phyloP scores from a whole-genome alignment of 2,329 filamentous ascomycete genomes.

The Tolypocladium pustulatum region DNA sequence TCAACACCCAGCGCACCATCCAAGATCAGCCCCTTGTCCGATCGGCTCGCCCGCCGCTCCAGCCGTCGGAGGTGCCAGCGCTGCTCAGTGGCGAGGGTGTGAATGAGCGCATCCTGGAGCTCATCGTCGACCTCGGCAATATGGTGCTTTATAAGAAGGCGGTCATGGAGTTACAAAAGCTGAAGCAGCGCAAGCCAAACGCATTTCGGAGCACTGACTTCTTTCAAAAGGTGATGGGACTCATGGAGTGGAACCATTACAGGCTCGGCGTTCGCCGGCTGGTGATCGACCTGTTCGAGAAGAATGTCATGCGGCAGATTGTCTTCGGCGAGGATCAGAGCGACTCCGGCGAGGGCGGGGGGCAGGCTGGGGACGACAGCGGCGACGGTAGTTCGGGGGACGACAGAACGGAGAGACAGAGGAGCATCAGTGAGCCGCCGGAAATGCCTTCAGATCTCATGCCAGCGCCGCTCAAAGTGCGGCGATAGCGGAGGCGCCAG shows the following conservation, averaged over 20 bases:
- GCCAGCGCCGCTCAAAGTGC: conserved; percentile 22
- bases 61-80: conserved; percentile 27
- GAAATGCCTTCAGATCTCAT: conserved; percentile 22
- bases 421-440: conserved; percentile 37
- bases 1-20: conserved; percentile 42
- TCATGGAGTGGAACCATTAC: conserved; percentile 85
- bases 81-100: conserved; percentile 51
- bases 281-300: conserved; percentile 90
- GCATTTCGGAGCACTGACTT: conserved; percentile 68
- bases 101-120: conserved; percentile 71
- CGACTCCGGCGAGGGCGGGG: conserved; percentile 44
- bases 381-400: conserved; percentile 34
- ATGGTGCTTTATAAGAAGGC: conserved; percentile 86
- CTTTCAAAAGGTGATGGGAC: conserved; percentile 74
- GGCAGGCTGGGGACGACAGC: conserved; percentile 55
- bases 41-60: conserved; percentile 29
- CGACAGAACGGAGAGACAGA: conserved; percentile 46
- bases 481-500: conserved; percentile 6
- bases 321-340: conserved; percentile 63
- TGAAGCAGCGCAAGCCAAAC: conserved; percentile 64
- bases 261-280: conserved; percentile 78
- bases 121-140: conserved; percentile 83
- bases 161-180: conserved; percentile 67
- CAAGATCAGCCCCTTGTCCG: conserved; percentile 30
- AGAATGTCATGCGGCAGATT: conserved; percentile 72